Base-by-base conservation (phyloP, 352 stramenopile species). In the Phytophthora citrophthora region DNA sequence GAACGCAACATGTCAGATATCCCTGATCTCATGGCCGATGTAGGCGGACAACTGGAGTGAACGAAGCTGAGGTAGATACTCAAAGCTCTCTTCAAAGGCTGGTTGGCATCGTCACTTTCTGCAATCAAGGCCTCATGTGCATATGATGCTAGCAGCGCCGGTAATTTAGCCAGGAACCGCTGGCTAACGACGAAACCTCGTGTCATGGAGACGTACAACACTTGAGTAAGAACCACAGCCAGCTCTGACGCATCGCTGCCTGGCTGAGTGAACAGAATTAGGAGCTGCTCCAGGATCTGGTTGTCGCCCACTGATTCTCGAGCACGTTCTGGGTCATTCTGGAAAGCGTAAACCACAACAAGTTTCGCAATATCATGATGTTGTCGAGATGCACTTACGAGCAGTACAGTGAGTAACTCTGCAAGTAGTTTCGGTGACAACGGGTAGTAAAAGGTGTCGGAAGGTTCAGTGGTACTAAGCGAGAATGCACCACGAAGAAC, bases 261-360 rank as follows among this genome's bases (percentile, higher is more conserved):
- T 23, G 77, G 67, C 38, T 91, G 77, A 9, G 72, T 80, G 34
- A 90, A 86, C 1, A 90, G 73, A 26, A 91, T 90, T 20, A 91
- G 59, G 3, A 90, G 53, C 40, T 87, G 83, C 55, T 91, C 80
- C 0, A 91, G 70, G 44, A 90, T 88, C 27, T 90, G 77, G 46
- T 75, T 87, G 6, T 77, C 79, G 10, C 62, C 76, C 23, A 90
- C 82, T 3, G 77, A 83, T 15, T 61, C 45, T 4, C 73, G 75
- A 20, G 85, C 75, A 13, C 74, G 55, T 0, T 71, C 52, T 0
- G 64, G 39, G 10, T 84, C 64, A 2, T 80, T 62, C 3, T 68
- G 54, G 44, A 91, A 91, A 4, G 83, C 79, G n/a, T 53, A 70
- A 15, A 90, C 76, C 2, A 91, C 70, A 5, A 89, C 58, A 15